Evolutionary conservation across 192 early-diverging fungal genomes (phyloP).

Genomic region (Coemansia sp.): DNA sequence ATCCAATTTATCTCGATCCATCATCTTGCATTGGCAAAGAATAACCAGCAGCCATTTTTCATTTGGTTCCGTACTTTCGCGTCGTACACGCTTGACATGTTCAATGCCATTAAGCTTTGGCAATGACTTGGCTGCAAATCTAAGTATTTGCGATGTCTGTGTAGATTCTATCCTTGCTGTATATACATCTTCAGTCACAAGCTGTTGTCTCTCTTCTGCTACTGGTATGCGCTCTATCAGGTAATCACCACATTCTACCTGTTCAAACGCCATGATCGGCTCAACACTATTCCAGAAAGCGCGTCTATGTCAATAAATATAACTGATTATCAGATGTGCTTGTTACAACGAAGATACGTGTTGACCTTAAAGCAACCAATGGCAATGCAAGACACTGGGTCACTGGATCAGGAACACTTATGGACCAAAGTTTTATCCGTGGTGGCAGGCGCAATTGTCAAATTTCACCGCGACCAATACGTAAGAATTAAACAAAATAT

Average conservation of each 20-base stretch:
- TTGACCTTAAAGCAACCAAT: neutral
- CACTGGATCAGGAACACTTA: neutral
- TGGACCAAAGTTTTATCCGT: neutral
- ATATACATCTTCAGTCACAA: conserved; percentile 38
- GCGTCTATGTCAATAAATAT: neutral
- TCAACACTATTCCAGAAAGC: neutral
- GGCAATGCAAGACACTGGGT: neutral
- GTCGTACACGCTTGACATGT: conserved; percentile 47
- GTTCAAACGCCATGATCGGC: conserved; percentile 1
- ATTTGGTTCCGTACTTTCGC: neutral
- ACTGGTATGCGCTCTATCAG: conserved; percentile 26
- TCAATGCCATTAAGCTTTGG: conserved; percentile 37
- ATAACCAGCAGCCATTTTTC: conserved; percentile 14
- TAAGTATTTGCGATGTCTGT: conserved; percentile 21
- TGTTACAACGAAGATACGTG: neutral
- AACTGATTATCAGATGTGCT: neutral
- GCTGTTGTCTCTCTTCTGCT: conserved; percentile 34
- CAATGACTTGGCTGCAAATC: conserved; percentile 15
- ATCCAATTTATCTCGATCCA: conserved; percentile 11
- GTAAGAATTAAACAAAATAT: neutral
- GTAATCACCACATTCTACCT: neutral
- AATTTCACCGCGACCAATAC: neutral
- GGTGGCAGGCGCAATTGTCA: neutral
- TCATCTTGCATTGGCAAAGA: conserved; percentile 30
- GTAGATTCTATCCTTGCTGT: conserved; percentile 11